Conservation (phyloP, 257 asterid species). For the Eustoma russellianum region DNA sequence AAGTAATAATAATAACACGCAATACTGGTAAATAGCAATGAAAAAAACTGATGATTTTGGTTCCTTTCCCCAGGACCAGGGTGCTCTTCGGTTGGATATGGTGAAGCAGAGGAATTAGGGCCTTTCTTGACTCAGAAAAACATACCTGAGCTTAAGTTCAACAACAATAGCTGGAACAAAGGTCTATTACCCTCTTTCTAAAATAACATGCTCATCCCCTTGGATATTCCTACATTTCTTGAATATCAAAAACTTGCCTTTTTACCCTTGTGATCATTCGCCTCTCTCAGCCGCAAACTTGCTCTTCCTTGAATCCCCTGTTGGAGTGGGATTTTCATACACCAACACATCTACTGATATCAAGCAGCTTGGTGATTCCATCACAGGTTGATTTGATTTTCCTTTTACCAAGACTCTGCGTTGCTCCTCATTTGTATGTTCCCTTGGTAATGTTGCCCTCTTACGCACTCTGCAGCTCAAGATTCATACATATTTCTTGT, state of each 20-base stretch:
- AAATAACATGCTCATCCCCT: neutral
- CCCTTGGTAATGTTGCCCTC: neutral
- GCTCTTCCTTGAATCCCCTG: constrained; percentile 74
- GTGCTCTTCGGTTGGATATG: constrained; percentile 83
- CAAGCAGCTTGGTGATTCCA: constrained; percentile 46
- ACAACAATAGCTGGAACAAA: constrained; percentile 65
- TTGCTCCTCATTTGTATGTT: neutral
- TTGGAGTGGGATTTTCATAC: constrained; percentile 91
- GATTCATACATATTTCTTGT: constrained; percentile 68
- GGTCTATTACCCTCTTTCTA: constrained; percentile 16
- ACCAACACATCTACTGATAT: constrained; percentile 66
- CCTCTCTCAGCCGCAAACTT: constrained; percentile 52
- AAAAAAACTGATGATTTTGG: too few relatives aligned
- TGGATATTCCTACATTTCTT: too few relatives aligned
- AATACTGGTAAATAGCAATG: too few relatives aligned
- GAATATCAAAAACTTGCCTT: neutral
- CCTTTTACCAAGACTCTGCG: neutral
- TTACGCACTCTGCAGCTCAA: constrained; percentile 29
- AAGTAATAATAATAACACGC: too few relatives aligned
- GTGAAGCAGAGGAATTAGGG: constrained; percentile 77
- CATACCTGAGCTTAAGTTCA: constrained; percentile 58
- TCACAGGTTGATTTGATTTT: constrained; percentile 37
- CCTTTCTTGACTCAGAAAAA: constrained; percentile 70
- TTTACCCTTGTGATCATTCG: neutral
- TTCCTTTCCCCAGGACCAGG: constrained; percentile 62